These are phyloP conservation scores for Macrolepiota albuminosa DNA, from an alignment of 768 basidiomycete species.

Conservation along the genomic window DNA sequence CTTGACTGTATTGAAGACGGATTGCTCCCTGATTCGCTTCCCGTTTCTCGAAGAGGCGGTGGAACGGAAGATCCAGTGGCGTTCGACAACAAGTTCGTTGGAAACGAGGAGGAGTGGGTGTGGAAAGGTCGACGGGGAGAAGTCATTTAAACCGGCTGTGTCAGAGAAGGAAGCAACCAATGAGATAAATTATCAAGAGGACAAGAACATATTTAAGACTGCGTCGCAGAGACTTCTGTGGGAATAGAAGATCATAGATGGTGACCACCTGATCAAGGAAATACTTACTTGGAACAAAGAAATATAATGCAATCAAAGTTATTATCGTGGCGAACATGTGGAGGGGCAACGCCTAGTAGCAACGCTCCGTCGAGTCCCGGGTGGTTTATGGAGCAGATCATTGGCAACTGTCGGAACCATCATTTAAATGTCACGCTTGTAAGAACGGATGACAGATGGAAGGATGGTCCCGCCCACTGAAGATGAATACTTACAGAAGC, in stretches of 20 bases:
- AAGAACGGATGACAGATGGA: background rate
- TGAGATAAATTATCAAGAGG: background rate
- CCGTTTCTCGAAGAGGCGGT: background rate
- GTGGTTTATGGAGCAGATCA: background rate
- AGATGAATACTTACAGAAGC: background rate
- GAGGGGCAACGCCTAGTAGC: background rate
- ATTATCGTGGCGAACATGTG: background rate
- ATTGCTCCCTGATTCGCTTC: background rate
- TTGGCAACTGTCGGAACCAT: background rate
- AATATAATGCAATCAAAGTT: background rate
- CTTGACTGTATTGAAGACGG: constrained; percentile 2
- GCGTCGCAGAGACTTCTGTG: background rate
- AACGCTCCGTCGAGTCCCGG: background rate
- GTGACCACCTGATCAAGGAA: background rate
- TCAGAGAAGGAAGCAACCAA: background rate
- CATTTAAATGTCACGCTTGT: background rate
- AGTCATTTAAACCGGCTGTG: background rate
- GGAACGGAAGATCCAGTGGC: background rate
- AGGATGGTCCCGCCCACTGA: background rate
- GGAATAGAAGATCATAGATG: background rate
- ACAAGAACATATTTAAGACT: background rate
- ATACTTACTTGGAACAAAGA: background rate
- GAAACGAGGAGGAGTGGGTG: constrained; percentile 5
- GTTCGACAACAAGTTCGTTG: background rate
- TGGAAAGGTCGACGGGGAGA: background rate